Percentiles rank a stretch among this genome's conserved stretches.
These are phyloP conservation scores for Vanderwaltozyma tropicalis DNA, from an alignment of 805 yeast species.

Conservation along the genomic window DNA sequence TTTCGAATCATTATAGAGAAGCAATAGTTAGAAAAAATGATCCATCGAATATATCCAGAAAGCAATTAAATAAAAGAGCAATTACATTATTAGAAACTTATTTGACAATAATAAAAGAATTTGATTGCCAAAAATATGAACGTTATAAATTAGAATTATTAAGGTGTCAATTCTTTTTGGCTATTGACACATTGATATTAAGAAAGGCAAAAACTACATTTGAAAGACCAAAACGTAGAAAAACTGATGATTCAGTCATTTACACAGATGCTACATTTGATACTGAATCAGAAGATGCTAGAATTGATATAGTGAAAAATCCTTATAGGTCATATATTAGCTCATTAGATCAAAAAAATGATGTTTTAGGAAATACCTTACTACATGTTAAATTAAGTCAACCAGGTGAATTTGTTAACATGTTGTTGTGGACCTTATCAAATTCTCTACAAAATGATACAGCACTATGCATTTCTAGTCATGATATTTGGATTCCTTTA, in stretches of 20 bases:
- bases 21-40: slow-evolving; percentile 19
- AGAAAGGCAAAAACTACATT: slow-evolving; percentile 1
- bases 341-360: slow-evolving; percentile 11
- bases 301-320: slow-evolving; percentile 1
- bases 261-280: background rate
- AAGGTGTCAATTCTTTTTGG: slow-evolving; percentile 24
- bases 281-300: background rate
- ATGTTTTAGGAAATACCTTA: slow-evolving; percentile 14
- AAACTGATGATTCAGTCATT: slow-evolving; percentile 6
- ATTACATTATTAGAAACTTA: slow-evolving; percentile 21
- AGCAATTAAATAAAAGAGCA: slow-evolving; percentile 28
- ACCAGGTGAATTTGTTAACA: slow-evolving; percentile 19
- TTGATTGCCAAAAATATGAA: slow-evolving; percentile 8
- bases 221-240: slow-evolving; percentile 9
- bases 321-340: slow-evolving; percentile 20
- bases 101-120: slow-evolving; percentile 10
- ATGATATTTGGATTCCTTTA: slow-evolving; percentile 22
- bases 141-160: slow-evolving; percentile 16
- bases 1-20: slow-evolving; percentile 24
- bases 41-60: slow-evolving; percentile 19
- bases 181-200: slow-evolving; percentile 13
- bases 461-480: slow-evolving; percentile 9
- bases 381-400: slow-evolving; percentile 12
- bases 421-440: slow-evolving; percentile 21
- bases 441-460: slow-evolving; percentile 11